phyloP scores from a whole-genome alignment of 305 asterid genomes.

The Ilex paraguariensis region DNA sequence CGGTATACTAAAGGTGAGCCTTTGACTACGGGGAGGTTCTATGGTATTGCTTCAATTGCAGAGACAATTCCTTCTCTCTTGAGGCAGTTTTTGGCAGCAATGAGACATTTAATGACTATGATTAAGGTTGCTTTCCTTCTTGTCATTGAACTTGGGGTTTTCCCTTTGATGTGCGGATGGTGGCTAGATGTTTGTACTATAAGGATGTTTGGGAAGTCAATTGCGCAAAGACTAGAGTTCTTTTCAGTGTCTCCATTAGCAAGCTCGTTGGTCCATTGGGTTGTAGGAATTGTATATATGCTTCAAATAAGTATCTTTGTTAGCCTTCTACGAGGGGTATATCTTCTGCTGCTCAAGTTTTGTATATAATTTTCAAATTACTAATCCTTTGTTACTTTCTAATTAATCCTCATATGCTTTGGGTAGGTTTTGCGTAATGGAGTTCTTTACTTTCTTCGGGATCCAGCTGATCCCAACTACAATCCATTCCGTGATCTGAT shows the following conservation, averaged over 20 bases:
- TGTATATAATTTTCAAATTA: not conserved
- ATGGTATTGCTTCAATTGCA: slow-evolving; percentile 87
- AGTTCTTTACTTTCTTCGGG: slow-evolving; percentile 93
- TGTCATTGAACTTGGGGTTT: slow-evolving; percentile 96
- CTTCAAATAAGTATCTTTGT: slow-evolving; percentile 94
- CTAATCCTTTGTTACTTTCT: not conserved
- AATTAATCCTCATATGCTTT: not conserved
- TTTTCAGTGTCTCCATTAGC: slow-evolving; percentile 94
- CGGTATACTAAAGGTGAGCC: slow-evolving; percentile 95
- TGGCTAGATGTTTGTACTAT: slow-evolving; percentile 99
- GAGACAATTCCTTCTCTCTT: slow-evolving; percentile 91
- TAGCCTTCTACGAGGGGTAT: slow-evolving; percentile 99
- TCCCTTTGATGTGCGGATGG: slow-evolving; percentile 98
- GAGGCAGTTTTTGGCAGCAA: slow-evolving; percentile 91
- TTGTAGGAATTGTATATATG: slow-evolving; percentile 94
- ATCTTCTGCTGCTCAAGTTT: not conserved
- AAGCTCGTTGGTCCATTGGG: slow-evolving; percentile 98
- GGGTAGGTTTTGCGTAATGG: slow-evolving; percentile 27
- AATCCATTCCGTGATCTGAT: slow-evolving; percentile 97
- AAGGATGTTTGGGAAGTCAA: slow-evolving; percentile 89
- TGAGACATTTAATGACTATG: slow-evolving; percentile 98
- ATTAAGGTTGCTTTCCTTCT: slow-evolving; percentile 94
- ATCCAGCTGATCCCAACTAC: slow-evolving; percentile 99
- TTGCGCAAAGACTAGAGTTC: slow-evolving; percentile 90
- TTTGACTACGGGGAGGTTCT: slow-evolving; percentile 88